Percentiles rank a stretch among this genome's conserved stretches.
phyloP scores from a whole-genome alignment of 257 asterid genomes.

The Primulina tabacum region DNA sequence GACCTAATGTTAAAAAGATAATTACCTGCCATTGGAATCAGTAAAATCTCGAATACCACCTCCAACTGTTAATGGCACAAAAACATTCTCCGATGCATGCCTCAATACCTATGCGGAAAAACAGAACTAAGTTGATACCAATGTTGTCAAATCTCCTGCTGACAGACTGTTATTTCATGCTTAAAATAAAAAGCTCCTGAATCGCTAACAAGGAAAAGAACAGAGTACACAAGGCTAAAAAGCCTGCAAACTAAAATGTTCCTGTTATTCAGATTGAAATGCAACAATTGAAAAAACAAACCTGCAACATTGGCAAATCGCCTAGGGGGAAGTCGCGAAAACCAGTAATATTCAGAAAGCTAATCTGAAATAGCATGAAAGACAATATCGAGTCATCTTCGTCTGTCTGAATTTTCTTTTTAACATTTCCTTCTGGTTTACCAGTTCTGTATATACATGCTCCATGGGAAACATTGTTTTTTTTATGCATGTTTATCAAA shows the following conservation, averaged over 20 bases:
- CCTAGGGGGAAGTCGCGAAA: slow-evolving; percentile 97
- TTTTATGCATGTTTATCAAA: slow-evolving; percentile 8
- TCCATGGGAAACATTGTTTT: background rate
- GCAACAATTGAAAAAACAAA: slow-evolving; percentile 27
- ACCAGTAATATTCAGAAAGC: slow-evolving; percentile 92
- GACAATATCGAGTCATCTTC: background rate
- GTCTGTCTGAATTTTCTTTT: background rate
- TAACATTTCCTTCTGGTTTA: background rate
- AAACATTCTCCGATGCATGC: slow-evolving; percentile 70
- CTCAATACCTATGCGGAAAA: slow-evolving; percentile 58
- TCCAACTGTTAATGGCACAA: slow-evolving; percentile 94
- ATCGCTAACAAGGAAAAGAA: background rate
- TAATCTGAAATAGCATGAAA: slow-evolving; percentile 51
- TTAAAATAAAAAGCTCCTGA: background rate
- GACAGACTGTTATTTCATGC: background rate
- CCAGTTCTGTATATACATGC: background rate
- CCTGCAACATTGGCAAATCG: slow-evolving; percentile 95
- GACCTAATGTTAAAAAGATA: slow-evolving; percentile 1
- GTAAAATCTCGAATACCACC: slow-evolving; percentile 95
- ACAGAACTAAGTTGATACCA: slow-evolving; percentile 10
- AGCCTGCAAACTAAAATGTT: background rate
- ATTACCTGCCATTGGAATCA: slow-evolving; percentile 80
- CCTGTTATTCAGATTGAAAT: background rate
- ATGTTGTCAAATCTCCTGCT: slow-evolving; percentile 15
- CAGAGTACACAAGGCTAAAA: background rate